Conservation (phyloP, 257 asterid species). For the Capsicum chinense region DNA sequence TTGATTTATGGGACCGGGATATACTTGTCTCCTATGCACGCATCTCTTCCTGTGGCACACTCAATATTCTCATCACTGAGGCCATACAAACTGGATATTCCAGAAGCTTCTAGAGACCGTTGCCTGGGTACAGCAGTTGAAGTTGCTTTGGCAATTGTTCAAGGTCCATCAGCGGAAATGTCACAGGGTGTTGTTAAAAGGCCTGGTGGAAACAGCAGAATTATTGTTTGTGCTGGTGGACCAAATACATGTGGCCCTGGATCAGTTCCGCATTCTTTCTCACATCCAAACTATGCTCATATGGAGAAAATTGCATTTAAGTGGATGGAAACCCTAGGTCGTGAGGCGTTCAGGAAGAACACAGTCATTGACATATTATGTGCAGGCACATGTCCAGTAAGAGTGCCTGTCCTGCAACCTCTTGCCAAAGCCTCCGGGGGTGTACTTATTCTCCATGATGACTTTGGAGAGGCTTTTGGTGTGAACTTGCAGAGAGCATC, state of each 20-base stretch:
- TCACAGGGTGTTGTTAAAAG: slow-evolving; percentile 81
- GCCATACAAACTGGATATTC: slow-evolving; percentile 66
- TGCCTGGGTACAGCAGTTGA: slow-evolving; percentile 94
- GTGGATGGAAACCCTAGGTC: slow-evolving; percentile 87
- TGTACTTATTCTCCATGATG: slow-evolving; percentile 82
- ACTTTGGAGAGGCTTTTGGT: slow-evolving; percentile 98
- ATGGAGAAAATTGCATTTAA: slow-evolving; percentile 77
- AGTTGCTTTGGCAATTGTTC: slow-evolving; percentile 86
- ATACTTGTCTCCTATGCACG: slow-evolving; percentile 82
- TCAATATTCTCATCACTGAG: slow-evolving; percentile 78
- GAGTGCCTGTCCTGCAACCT: slow-evolving; percentile 80
- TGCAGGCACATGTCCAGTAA: slow-evolving; percentile 95
- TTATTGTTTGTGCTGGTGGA: slow-evolving; percentile 90
- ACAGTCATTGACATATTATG: slow-evolving; percentile 81
- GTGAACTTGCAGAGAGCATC: slow-evolving; percentile 97
- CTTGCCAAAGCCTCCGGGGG: slow-evolving; percentile 94
- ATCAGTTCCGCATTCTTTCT: slow-evolving; percentile 79
- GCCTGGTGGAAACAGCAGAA: slow-evolving; percentile 91
- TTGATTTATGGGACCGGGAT: slow-evolving; percentile 89
- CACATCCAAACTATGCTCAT: slow-evolving; percentile 83
- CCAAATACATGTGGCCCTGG: slow-evolving; percentile 94
- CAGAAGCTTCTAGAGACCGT: slow-evolving; percentile 90
- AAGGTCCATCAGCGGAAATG: slow-evolving; percentile 91
- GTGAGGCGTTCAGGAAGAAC: slow-evolving; percentile 67
- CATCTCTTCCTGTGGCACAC: slow-evolving; percentile 88